Evolutionary conservation across 139 green algal genomes (phyloP).

Genomic region (Pleodorina starrii): DNA sequence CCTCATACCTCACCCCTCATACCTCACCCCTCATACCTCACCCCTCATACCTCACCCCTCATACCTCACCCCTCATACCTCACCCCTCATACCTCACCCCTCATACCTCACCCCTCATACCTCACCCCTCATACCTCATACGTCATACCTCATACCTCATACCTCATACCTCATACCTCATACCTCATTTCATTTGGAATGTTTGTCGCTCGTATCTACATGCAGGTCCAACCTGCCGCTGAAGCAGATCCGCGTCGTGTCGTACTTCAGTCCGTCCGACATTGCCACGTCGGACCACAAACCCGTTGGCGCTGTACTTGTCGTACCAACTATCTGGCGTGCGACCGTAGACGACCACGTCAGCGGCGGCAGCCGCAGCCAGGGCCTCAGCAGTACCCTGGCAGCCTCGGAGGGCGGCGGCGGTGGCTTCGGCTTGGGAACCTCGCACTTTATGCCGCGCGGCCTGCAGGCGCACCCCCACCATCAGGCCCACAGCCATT

Average conservation of each 20-base stretch:
- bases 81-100: too few relatives aligned
- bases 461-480: neutral
- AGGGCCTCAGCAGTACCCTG: neutral
- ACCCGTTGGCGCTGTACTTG: slow-evolving; percentile 71
- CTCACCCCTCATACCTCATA: too few relatives aligned
- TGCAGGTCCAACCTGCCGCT: slow-evolving; percentile 63
- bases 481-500: neutral
- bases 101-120: too few relatives aligned
- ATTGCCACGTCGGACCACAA: slow-evolving; percentile 82
- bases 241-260: slow-evolving; percentile 52
- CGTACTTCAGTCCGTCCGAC: slow-evolving; percentile 69
- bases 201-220: too few relatives aligned
- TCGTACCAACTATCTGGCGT: slow-evolving; percentile 54
- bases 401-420: neutral
- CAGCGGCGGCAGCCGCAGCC: neutral
- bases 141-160: too few relatives aligned
- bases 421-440: too few relatives aligned
- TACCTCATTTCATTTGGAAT: too few relatives aligned
- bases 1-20: too few relatives aligned
- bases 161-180: too few relatives aligned
- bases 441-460: neutral
- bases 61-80: too few relatives aligned
- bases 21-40: too few relatives aligned
- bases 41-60: too few relatives aligned
- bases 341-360: neutral